Conservation (phyloP, 2,329 filamentous ascomycete genomes). For the Aspergillus sojae region DNA sequence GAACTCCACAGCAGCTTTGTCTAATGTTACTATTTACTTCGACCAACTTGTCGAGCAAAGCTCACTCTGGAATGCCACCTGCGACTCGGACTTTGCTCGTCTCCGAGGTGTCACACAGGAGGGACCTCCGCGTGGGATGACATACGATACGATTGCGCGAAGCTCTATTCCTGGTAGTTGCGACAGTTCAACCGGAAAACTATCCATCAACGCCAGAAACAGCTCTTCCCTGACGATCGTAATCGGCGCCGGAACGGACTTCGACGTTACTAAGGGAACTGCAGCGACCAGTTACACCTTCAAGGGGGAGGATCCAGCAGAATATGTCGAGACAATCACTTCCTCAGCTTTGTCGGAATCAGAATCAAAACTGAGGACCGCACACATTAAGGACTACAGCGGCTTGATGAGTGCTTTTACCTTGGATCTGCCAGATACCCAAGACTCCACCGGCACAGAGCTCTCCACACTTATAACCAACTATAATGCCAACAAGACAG, state of each 20-base stretch:
- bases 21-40: constrained; percentile 44
- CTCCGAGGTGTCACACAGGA: neutral
- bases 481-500: constrained; percentile 17
- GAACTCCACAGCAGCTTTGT: constrained; percentile 36
- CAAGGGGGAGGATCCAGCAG: constrained; percentile 49
- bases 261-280: constrained; percentile 54
- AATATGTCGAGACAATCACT: constrained; percentile 37
- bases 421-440: constrained; percentile 43
- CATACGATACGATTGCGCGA: neutral
- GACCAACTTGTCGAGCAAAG: constrained; percentile 36
- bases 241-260: constrained; percentile 49
- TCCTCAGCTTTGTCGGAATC: constrained; percentile 10
- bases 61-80: constrained; percentile 12
- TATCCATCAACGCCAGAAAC: neutral
- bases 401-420: constrained; percentile 28
- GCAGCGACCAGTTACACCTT: constrained; percentile 50
- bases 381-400: constrained; percentile 22
- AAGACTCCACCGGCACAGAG: constrained; percentile 16
- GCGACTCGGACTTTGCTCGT: neutral
- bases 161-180: constrained; percentile 33
- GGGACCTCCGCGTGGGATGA: neutral
- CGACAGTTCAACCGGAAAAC: constrained; percentile 6
- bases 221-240: constrained; percentile 34
- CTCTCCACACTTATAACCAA: constrained; percentile 8
- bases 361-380: constrained; percentile 15